phyloP scores from a whole-genome alignment of 768 basidiomycete genomes.

The Termitomyces eurrhizus region DNA sequence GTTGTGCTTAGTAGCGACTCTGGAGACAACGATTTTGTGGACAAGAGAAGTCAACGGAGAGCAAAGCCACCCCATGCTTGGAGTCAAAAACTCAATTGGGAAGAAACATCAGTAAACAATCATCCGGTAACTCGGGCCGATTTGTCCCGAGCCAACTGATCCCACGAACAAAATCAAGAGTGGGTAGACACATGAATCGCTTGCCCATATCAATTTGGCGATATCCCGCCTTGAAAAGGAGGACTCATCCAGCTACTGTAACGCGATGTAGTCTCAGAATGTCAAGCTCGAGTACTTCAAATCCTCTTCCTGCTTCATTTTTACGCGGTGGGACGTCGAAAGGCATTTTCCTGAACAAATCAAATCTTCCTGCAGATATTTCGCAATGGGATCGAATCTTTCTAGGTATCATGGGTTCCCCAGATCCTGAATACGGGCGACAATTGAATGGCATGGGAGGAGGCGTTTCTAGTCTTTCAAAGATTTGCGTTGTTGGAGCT shows the following conservation, averaged over 20 bases:
- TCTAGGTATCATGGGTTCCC: constrained; percentile 77
- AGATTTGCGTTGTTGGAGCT: constrained; percentile 61
- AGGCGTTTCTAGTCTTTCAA: constrained; percentile 70
- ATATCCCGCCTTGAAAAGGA: background rate
- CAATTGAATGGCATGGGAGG: constrained; percentile 85
- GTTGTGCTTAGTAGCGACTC: no score
- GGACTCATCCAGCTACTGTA: background rate
- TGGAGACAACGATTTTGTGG: no score
- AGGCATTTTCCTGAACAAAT: constrained; percentile 61
- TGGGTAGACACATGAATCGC: background rate
- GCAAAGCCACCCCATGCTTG: no score
- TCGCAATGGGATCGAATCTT: constrained; percentile 59
- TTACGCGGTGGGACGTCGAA: constrained; percentile 77
- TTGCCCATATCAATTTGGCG: background rate
- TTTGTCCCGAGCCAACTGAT: background rate
- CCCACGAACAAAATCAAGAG: no score
- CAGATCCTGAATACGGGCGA: constrained; percentile 60
- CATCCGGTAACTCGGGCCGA: background rate
- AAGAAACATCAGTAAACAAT: background rate
- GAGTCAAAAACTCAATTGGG: no score
- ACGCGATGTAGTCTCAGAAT: background rate
- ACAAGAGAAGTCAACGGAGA: no score
- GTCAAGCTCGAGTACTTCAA: constrained; percentile 17
- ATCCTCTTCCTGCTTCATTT: constrained; percentile 50
- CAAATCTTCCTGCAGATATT: constrained; percentile 46